phyloP scores from a whole-genome alignment of 2,329 filamentous ascomycete genomes.

The Xylaria sp. region DNA sequence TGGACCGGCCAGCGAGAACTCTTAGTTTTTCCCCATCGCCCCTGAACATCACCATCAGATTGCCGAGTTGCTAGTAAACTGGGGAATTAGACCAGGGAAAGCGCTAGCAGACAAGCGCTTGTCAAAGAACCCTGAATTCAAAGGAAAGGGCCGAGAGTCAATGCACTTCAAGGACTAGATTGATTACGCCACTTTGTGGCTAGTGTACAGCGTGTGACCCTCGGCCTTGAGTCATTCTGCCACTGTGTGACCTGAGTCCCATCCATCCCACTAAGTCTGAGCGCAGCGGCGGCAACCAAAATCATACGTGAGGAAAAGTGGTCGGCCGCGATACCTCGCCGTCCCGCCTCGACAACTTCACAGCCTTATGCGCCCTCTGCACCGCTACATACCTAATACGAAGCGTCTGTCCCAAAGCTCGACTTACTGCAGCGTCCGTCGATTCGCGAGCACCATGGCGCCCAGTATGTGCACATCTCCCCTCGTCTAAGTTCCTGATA shows the following conservation, averaged over 20 bases:
- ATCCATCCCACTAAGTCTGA: slow-evolving; percentile 26
- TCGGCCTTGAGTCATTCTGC: too few relatives aligned
- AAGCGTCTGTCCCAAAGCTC: slow-evolving; percentile 27
- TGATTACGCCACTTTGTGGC: slow-evolving; percentile 14
- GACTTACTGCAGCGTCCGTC: slow-evolving; percentile 29
- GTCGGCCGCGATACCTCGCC: slow-evolving; percentile 26
- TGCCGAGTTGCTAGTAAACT: slow-evolving; percentile 31
- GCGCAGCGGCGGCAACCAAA: slow-evolving; percentile 11
- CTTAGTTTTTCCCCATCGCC: slow-evolving; percentile 4
- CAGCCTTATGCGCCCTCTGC: slow-evolving; percentile 29
- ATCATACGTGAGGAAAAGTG: slow-evolving; percentile 10
- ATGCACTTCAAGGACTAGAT: neutral
- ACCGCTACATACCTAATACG: slow-evolving; percentile 19
- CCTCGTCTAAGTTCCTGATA: neutral
- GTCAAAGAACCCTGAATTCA: slow-evolving; percentile 9
- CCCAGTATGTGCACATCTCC: slow-evolving; percentile 44
- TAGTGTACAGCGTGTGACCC: neutral
- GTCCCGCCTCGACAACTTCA: slow-evolving; percentile 19
- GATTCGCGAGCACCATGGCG: slow-evolving; percentile 47
- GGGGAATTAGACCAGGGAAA: slow-evolving; percentile 17
- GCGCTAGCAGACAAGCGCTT: slow-evolving; percentile 15
- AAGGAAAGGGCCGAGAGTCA: slow-evolving; percentile 9
- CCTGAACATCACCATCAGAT: slow-evolving; percentile 30
- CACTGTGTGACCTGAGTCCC: neutral
- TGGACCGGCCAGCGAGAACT: slow-evolving; percentile 1